phyloP scores from a whole-genome alignment of 2,329 filamentous ascomycete genomes.

The Fusarium caatingaense region DNA sequence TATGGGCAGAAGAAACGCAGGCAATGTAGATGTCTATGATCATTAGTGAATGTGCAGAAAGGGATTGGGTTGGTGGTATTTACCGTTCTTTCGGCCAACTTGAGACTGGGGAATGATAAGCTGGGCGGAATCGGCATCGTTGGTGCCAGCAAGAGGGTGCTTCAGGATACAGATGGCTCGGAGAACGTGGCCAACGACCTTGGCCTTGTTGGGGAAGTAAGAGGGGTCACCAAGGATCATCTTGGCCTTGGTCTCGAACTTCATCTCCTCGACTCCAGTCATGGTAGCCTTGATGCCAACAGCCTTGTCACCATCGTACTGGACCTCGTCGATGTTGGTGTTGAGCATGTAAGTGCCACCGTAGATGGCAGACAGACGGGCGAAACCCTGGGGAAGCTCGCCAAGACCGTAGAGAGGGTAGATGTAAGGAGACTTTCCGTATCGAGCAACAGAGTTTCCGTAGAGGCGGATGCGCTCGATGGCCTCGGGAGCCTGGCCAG shows the following conservation, averaged over 20 bases:
- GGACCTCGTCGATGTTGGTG: conserved; percentile 89
- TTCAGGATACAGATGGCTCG: conserved; percentile 98
- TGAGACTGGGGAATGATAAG: conserved; percentile 98
- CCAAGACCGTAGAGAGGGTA: conserved; percentile 98
- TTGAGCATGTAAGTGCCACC: conserved; percentile 99
- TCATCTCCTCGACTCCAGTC: conserved; percentile 90
- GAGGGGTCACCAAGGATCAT: conserved; percentile 96
- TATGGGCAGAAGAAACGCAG: conserved; percentile 94
- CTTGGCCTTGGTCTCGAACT: conserved; percentile 95
- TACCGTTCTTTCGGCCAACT: conserved; percentile 95
- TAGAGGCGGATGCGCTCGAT: conserved; percentile 95
- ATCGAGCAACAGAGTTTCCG: conserved; percentile 96
- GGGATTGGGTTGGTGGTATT: conserved; percentile 42
- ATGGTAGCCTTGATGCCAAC: conserved; percentile 97
- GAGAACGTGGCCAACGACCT: conserved; percentile 87
- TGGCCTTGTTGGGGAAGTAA: conserved; percentile 93
- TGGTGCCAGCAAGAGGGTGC: conserved; percentile 91
- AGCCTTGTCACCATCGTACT: conserved; percentile 88
- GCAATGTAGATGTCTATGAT: conserved; percentile 91
- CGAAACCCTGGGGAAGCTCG: conserved; percentile 97
- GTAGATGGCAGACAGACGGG: conserved; percentile 96
- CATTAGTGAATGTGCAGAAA: conserved; percentile 12
- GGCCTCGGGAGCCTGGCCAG: conserved; percentile 82
- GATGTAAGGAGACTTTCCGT: conserved; percentile 99
- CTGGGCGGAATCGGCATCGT: conserved; percentile 89